These are phyloP conservation scores for Linnemannia schmuckeri DNA, from an alignment of 192 early-diverging fungal genomes.

Conservation along the genomic window DNA sequence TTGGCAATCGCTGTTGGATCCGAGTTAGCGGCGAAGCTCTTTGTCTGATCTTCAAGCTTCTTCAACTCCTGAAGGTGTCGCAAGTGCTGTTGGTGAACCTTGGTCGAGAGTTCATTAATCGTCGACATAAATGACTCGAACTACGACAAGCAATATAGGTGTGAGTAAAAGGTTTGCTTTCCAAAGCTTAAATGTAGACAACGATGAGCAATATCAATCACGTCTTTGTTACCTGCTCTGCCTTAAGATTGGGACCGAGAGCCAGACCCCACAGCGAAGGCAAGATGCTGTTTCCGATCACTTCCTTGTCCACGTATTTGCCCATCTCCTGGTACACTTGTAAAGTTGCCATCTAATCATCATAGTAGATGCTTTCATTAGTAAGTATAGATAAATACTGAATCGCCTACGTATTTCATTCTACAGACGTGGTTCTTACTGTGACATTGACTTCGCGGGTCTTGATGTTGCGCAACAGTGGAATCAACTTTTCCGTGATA, in stretches of 20 bases:
- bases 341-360: slow-evolving; percentile 75
- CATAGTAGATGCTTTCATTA: neutral
- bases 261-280: slow-evolving; percentile 83
- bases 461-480: slow-evolving; percentile 80
- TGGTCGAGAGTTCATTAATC: slow-evolving; percentile 65
- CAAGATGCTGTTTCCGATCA: slow-evolving; percentile 81
- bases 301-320: slow-evolving; percentile 76
- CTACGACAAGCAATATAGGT: slow-evolving; percentile 13
- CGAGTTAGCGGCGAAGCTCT: slow-evolving; percentile 44
- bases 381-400: neutral
- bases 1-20: slow-evolving; percentile 35
- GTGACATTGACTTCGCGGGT: slow-evolving; percentile 83
- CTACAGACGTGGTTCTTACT: slow-evolving; percentile 38
- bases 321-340: slow-evolving; percentile 86
- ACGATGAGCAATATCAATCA: neutral
- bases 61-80: slow-evolving; percentile 71
- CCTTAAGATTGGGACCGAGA: slow-evolving; percentile 77
- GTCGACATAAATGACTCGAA: slow-evolving; percentile 76
- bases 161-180: neutral
- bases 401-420: neutral
- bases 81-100: slow-evolving; percentile 72
- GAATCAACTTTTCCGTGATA: slow-evolving; percentile 82
- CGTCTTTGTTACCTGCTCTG: slow-evolving; percentile 68
- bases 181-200: too few relatives aligned
- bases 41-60: slow-evolving; percentile 64